Evolutionary conservation across 2,329 filamentous ascomycete genomes (phyloP).

Genomic region (Lecanicillium sp.): DNA sequence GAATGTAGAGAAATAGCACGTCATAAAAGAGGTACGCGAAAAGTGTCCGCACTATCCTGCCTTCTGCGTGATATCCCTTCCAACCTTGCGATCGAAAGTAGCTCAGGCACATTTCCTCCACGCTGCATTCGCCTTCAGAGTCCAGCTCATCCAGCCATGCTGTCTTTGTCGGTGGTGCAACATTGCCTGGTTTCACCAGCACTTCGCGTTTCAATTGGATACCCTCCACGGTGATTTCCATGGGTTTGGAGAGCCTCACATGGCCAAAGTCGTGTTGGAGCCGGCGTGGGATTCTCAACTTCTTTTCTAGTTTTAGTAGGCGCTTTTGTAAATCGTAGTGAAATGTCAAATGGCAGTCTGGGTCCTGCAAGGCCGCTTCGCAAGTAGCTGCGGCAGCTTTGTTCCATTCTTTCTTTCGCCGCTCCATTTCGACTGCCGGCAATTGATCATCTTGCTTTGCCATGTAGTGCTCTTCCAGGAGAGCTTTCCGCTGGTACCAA

Average conservation of each 20-base stretch:
- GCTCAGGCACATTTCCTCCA: conserved; percentile 90
- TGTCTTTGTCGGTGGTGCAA: conserved; percentile 58
- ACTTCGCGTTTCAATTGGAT: conserved; percentile 64
- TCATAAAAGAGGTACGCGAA: conserved; percentile 91
- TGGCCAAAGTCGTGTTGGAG: conserved; percentile 91
- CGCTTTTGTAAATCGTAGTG: conserved; percentile 94
- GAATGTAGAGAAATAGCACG: conserved; percentile 84
- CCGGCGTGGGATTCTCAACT: conserved; percentile 72
- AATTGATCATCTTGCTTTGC: conserved; percentile 44
- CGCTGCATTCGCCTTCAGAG: conserved; percentile 66
- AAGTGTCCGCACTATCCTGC: conserved; percentile 83
- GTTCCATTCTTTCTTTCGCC: conserved; percentile 78
- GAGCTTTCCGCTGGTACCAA: conserved; percentile 93
- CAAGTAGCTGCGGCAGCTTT: conserved; percentile 70
- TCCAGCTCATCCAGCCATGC: conserved; percentile 78
- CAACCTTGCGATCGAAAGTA: conserved; percentile 77
- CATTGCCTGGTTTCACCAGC: conserved; percentile 27
- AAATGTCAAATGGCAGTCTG: conserved; percentile 82
- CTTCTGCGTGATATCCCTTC: conserved; percentile 93
- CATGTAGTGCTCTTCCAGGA: conserved; percentile 96
- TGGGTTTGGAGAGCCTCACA: conserved; percentile 66
- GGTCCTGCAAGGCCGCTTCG: conserved; percentile 78
- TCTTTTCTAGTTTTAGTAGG: conserved; percentile 82
- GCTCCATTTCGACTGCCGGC: conserved; percentile 27
- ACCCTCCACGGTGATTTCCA: conserved; percentile 69